Evolutionary conservation across 2,329 filamentous ascomycete genomes (phyloP).

Genomic region (Colletotrichum caudatum): DNA sequence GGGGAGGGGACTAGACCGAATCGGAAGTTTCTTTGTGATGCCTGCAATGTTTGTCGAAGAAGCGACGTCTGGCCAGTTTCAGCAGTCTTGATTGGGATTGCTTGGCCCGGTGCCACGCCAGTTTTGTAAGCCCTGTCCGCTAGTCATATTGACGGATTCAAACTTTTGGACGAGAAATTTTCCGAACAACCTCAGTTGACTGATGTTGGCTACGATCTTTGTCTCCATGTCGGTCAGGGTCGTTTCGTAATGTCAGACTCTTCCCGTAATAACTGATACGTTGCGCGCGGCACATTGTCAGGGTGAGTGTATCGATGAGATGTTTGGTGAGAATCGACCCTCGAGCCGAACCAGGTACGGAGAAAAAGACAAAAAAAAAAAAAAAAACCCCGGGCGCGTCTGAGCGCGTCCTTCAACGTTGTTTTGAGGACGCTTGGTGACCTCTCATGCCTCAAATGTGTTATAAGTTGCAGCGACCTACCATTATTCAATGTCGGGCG

Average conservation of each 20-base stretch:
- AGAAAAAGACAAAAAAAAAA: neutral
- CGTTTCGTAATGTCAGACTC: neutral
- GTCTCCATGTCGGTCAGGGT: neutral
- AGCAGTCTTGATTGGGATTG: slow-evolving; percentile 36
- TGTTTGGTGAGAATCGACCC: neutral
- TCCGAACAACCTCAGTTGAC: slow-evolving; percentile 7
- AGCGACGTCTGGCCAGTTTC: slow-evolving; percentile 35
- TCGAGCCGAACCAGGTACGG: neutral
- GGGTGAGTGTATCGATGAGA: neutral
- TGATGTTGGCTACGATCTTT: neutral
- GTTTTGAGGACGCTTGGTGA: slow-evolving; percentile 18
- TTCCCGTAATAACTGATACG: neutral
- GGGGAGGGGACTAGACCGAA: slow-evolving; percentile 19
- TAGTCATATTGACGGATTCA: slow-evolving; percentile 3
- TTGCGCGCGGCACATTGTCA: neutral
- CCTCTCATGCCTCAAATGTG: slow-evolving; percentile 31
- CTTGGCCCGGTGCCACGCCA: slow-evolving; percentile 39
- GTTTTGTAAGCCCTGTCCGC: slow-evolving; percentile 27
- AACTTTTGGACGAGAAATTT: neutral
- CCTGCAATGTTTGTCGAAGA: slow-evolving; percentile 37
- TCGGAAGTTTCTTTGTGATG: slow-evolving; percentile 35
- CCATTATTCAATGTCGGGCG: slow-evolving; percentile 15
- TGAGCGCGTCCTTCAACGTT: slow-evolving; percentile 6
- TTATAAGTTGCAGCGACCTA: neutral
- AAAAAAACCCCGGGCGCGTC: neutral